A percentile compares a stretch with the other conserved stretches of the same genome.
Conservation (phyloP, 192 early-diverging fungal genomes). For the Backusella morwellensis region DNA sequence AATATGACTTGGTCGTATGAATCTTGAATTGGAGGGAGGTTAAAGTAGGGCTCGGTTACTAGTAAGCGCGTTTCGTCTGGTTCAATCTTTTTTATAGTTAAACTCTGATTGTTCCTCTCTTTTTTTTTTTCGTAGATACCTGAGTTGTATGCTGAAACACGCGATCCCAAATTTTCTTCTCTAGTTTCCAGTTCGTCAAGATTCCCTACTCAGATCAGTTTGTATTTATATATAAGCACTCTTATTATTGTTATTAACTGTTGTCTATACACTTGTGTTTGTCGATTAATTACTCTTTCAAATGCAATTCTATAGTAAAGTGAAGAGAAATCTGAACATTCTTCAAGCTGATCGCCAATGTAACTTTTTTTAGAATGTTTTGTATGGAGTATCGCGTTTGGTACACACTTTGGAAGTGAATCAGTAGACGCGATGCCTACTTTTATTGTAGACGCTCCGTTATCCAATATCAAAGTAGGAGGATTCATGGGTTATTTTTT, state of each 20-base stretch:
- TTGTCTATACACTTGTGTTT: background rate
- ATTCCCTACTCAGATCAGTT: constrained; percentile 46
- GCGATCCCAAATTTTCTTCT: constrained; percentile 80
- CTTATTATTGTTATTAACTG: background rate
- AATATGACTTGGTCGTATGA: constrained; percentile 81
- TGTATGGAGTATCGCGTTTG: constrained; percentile 61
- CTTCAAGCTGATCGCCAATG: constrained; percentile 67
- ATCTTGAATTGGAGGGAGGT: constrained; percentile 68
- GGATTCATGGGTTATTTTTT: background rate
- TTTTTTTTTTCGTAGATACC: constrained; percentile 38
- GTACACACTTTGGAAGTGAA: constrained; percentile 40
- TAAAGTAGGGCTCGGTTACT: constrained; percentile 79
- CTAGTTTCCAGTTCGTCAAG: constrained; percentile 74
- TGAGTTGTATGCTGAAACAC: constrained; percentile 59
- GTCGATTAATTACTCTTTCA: constrained; percentile 56
- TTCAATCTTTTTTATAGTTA: constrained; percentile 39
- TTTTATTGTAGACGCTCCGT: constrained; percentile 70
- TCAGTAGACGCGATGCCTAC: constrained; percentile 45
- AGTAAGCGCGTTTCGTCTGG: constrained; percentile 60
- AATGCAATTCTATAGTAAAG: constrained; percentile 74
- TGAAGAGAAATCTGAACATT: constrained; percentile 66
- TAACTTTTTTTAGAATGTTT: constrained; percentile 52
- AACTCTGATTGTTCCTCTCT: background rate
- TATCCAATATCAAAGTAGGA: constrained; percentile 61
- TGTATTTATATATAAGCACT: constrained; percentile 6